These are phyloP conservation scores for Moesziomyces sp. DNA, from an alignment of 1,284 basidiomycete genomes.

Conservation along the genomic window DNA sequence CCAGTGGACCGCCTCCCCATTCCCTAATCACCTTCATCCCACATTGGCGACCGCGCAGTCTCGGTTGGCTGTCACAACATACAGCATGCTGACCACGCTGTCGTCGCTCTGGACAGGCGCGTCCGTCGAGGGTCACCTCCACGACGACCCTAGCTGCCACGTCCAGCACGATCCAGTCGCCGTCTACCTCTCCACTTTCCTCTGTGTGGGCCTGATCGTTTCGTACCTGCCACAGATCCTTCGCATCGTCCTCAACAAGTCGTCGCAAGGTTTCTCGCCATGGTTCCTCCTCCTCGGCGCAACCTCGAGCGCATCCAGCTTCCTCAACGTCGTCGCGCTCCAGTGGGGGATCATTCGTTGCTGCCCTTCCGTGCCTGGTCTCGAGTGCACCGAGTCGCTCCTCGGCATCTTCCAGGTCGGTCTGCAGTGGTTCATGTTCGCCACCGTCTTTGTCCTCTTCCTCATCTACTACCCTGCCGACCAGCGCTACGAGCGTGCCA, in stretches of 20 bases:
- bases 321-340: conserved; percentile 75
- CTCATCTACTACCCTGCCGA: conserved; percentile 89
- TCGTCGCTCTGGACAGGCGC: conserved; percentile 36
- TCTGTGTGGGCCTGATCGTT: conserved; percentile 82
- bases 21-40: conserved; percentile 2
- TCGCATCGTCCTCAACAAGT: conserved; percentile 71
- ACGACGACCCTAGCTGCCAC: conserved; percentile 48
- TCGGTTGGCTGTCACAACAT: too few relatives aligned
- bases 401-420: conserved; percentile 86
- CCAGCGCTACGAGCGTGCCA: conserved; percentile 75
- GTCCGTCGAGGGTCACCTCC: conserved; percentile 12
- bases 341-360: conserved; percentile 88
- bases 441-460: conserved; percentile 84
- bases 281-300: conserved; percentile 93
- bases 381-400: conserved; percentile 79
- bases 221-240: conserved; percentile 92
- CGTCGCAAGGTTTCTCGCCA: conserved; percentile 88
- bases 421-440: conserved; percentile 87
- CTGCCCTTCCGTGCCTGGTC: conserved; percentile 71
- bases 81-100: conserved; percentile 30
- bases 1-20: too few relatives aligned
- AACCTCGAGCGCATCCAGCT: conserved; percentile 71
- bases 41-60: too few relatives aligned
- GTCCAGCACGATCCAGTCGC: conserved; percentile 77
- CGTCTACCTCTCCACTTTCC: conserved; percentile 77